Evolutionary conservation across 176 grass and related monocot species (phyloP).

Genomic region (Aegilops sharonensis): DNA sequence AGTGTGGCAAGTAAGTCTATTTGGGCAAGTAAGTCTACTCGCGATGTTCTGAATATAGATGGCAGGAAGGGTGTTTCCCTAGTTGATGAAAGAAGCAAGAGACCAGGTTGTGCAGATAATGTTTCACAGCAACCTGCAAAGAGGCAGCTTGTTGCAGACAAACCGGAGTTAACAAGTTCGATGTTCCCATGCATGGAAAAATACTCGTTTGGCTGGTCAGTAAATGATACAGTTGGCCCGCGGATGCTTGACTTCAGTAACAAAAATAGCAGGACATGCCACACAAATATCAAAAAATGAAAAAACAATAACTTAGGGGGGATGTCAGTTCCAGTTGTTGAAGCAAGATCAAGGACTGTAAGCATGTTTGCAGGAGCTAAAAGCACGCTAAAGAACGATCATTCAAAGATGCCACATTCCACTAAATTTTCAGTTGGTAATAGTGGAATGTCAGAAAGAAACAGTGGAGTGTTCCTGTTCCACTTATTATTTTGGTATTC

Average conservation of each 20-base stretch:
- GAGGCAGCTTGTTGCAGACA: conserved; percentile 41
- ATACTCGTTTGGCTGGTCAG: conserved; percentile 43
- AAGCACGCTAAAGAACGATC: conserved; percentile 47
- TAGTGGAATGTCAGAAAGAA: conserved; percentile 54
- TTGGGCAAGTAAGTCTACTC: neutral
- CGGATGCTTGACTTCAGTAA: conserved; percentile 45
- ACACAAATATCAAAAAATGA: conserved; percentile 17
- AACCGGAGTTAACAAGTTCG: conserved; percentile 21
- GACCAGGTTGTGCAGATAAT: conserved; percentile 37
- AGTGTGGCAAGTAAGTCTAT: conserved; percentile 21
- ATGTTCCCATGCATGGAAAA: conserved; percentile 21
- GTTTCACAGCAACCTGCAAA: conserved; percentile 47
- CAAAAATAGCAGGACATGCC: conserved; percentile 30
- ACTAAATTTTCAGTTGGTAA: conserved; percentile 36
- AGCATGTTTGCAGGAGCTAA: conserved; percentile 50
- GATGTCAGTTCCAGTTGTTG: conserved; percentile 11
- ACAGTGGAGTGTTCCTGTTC: conserved; percentile 23
- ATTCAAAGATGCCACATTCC: conserved; percentile 40
- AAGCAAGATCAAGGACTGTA: conserved; percentile 32
- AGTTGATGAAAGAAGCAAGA: conserved; percentile 31
- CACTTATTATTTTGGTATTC: conserved; percentile 1
- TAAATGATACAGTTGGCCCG: conserved; percentile 47
- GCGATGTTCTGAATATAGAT: conserved; percentile 38
- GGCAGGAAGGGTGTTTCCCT: conserved; percentile 30
- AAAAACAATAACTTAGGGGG: conserved; percentile 19